Base-by-base conservation (phyloP, 2,329 filamentous ascomycete species). In the Exophiala sp. region DNA sequence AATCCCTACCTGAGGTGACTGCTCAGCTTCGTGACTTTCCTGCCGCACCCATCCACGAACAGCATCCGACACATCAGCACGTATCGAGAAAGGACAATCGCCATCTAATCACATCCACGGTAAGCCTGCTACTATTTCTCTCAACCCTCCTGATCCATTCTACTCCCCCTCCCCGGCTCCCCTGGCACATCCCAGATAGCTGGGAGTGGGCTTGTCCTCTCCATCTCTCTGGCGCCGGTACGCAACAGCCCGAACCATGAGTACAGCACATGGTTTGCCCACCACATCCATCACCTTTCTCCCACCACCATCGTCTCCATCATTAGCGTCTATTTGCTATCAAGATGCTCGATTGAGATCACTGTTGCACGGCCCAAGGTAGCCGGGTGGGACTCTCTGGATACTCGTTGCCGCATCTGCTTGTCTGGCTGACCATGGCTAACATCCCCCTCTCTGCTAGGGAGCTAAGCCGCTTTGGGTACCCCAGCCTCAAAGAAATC, bases 381-480 rank as follows among this genome's bases (percentile, higher is more conserved):
- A 49, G 46, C 34, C 47, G 50, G 52, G 54, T 57, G 51, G 54
- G 45, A 57, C 54, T 47, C 35, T 51, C 30, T 45, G 48, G 42
- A 43, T 49, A 38, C 44, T 52, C 54, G 42, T 49, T 51, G 48
- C 54, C 48, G 34, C 43, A 40, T 53, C 45, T 30, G 22, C 42
- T 49, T 42, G 8, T 45, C 43, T 53, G 44, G 34, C 44, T 46
- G 35, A 43, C 45, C 42, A 43, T 57, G 51, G 51, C 54, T 53
- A 54, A 57, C 54, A 46, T 48, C 34, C 48, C 30, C 46, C 48
- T 51, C 42, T 43, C 39, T 35, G 18, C 32, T 44, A 40, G 30
- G 39, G 43, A 50, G 55, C 57, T 59, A 59, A 58, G 38, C 57
- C 53, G n/a, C 37, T 55, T 58, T 59, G 14, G 50, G 57, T 39